Conservation (phyloP, 2,329 filamentous ascomycete genomes). For the Cercospora sp. region DNA sequence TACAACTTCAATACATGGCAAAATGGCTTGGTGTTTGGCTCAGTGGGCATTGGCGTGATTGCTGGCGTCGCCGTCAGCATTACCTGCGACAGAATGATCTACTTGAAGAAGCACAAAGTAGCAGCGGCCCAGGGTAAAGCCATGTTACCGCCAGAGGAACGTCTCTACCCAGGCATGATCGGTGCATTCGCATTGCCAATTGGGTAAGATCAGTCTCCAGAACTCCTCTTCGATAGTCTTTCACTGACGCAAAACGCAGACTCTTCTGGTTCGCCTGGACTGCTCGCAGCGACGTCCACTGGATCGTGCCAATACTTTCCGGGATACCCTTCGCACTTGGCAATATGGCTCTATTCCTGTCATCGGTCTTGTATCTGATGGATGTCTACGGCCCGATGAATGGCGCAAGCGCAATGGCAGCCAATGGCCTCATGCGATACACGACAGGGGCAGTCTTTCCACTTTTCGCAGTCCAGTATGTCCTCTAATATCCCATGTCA, state of each 20-base stretch:
- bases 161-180: slow-evolving; percentile 40
- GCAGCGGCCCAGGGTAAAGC: slow-evolving; percentile 33
- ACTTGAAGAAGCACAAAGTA: slow-evolving; percentile 37
- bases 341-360: slow-evolving; percentile 40
- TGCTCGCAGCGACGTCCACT: slow-evolving; percentile 39
- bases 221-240: neutral
- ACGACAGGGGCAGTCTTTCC: slow-evolving; percentile 22
- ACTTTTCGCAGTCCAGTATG: slow-evolving; percentile 15
- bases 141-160: slow-evolving; percentile 38
- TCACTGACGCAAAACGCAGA: slow-evolving; percentile 16
- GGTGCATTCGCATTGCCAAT: slow-evolving; percentile 39
- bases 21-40: slow-evolving; percentile 73
- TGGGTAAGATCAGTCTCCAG: slow-evolving; percentile 27
- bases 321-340: slow-evolving; percentile 37
- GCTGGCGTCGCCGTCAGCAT: slow-evolving; percentile 49
- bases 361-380: slow-evolving; percentile 48
- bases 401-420: slow-evolving; percentile 60
- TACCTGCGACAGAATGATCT: slow-evolving; percentile 41
- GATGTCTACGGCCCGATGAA: slow-evolving; percentile 56
- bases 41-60: slow-evolving; percentile 67
- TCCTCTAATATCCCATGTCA: neutral
- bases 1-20: slow-evolving; percentile 79
- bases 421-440: slow-evolving; percentile 53
- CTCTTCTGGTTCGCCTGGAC: slow-evolving; percentile 47
- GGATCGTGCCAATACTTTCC: slow-evolving; percentile 42